A percentile compares a stretch with the other conserved stretches of the same genome.
Conservation (phyloP, 2,329 filamentous ascomycete genomes). For the Sporothrix dimorphospora region DNA sequence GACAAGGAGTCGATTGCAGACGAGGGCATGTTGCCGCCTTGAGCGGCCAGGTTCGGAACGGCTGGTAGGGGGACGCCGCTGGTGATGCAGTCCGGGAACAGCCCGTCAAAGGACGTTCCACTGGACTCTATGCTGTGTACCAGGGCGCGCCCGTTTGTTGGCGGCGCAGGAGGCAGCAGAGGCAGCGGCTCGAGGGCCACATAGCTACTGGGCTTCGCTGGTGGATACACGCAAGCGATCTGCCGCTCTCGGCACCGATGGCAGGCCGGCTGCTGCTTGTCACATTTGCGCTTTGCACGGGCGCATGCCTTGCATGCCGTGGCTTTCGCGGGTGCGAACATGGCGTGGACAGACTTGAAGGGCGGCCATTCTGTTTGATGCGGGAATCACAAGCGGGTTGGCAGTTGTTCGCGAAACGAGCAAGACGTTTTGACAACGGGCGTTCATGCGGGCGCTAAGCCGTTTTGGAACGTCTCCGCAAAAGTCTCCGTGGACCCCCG, state of each 20-base stretch:
- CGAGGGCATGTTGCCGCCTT: background rate
- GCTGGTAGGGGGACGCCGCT: background rate
- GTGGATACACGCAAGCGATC: constrained; percentile 36
- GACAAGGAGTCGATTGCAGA: background rate
- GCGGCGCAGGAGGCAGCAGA: background rate
- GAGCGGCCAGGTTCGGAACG: background rate
- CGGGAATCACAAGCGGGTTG: too few relatives aligned
- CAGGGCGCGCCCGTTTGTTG: too few relatives aligned
- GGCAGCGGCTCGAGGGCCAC: background rate
- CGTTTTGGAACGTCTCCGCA: background rate
- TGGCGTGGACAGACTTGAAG: background rate
- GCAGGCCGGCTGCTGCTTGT: constrained; percentile 35
- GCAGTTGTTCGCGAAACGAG: too few relatives aligned
- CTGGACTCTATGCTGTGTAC: background rate
- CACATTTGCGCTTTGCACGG: constrained; percentile 36
- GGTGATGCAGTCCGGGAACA: background rate
- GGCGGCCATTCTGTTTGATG: background rate
- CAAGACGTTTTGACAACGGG: background rate
- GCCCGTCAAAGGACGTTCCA: background rate
- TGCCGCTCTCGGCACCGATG: constrained; percentile 34
- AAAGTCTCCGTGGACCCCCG: background rate
- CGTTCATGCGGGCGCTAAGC: background rate
- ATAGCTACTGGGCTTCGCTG: constrained; percentile 23
- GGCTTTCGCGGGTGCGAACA: constrained; percentile 14
- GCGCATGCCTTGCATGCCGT: constrained; percentile 34